These are phyloP conservation scores for Colletotrichum nymphaeae DNA, from an alignment of 2,329 filamentous ascomycete genomes.

Conservation along the genomic window DNA sequence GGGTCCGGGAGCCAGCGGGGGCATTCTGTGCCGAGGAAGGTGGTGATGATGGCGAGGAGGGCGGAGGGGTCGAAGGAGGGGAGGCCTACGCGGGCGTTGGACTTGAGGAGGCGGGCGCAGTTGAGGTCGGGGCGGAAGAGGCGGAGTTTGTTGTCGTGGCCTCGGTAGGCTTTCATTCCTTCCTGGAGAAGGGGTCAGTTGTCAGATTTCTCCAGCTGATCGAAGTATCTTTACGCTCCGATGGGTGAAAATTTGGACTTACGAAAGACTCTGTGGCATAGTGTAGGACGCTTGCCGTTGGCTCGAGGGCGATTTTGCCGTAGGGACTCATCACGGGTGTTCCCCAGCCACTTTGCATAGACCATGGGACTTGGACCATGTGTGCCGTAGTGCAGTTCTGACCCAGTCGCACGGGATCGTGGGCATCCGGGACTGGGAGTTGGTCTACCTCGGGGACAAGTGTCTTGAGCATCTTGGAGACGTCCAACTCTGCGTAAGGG, in stretches of 20 bases:
- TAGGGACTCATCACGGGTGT: conserved; percentile 74
- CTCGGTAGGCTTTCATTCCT: conserved; percentile 78
- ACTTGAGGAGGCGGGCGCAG: conserved; percentile 63
- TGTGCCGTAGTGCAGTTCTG: conserved; percentile 60
- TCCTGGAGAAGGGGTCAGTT: conserved; percentile 50
- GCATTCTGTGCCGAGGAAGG: conserved; percentile 66
- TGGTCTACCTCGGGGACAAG: conserved; percentile 46
- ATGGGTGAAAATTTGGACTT: background rate
- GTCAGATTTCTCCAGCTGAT: too few species aligned
- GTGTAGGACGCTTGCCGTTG: conserved; percentile 76
- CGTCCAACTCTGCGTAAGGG: conserved; percentile 69
- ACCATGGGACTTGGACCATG: conserved; percentile 76
- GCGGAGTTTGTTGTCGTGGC: conserved; percentile 72
- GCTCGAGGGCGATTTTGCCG: conserved; percentile 73
- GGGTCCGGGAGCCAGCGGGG: conserved; percentile 71
- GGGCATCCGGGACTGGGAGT: background rate
- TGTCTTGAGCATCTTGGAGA: conserved; percentile 73
- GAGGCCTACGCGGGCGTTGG: conserved; percentile 68
- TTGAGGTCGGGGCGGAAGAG: conserved; percentile 76
- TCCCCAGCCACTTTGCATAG: conserved; percentile 69
- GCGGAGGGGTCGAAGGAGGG: conserved; percentile 72
- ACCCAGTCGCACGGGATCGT: background rate
- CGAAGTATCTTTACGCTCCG: too few species aligned
- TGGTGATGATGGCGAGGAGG: conserved; percentile 72
- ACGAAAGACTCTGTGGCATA: conserved; percentile 81